Conservation (phyloP, 495 filamentous ascomycete species). For the Talaromyces proteolyticus region DNA sequence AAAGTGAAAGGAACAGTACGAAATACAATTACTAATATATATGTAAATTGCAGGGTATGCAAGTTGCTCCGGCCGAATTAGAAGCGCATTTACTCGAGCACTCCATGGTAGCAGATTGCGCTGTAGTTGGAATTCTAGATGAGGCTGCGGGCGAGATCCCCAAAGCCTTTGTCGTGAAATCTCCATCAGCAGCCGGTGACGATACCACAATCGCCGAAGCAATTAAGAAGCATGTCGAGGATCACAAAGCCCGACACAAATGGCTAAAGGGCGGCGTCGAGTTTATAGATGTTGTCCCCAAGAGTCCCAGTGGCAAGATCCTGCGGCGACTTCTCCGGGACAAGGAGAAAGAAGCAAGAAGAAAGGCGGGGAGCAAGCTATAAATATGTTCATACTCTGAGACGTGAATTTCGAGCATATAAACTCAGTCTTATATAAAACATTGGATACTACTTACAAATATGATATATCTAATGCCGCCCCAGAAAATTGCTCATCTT, state of each 20-base stretch:
- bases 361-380: slow-evolving; percentile 54
- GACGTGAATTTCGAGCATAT: neutral
- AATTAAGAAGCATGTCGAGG: slow-evolving; percentile 71
- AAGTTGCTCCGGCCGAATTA: slow-evolving; percentile 89
- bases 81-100: slow-evolving; percentile 85
- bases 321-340: slow-evolving; percentile 75
- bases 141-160: slow-evolving; percentile 74
- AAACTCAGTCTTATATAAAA: neutral
- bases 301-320: slow-evolving; percentile 93
- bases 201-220: slow-evolving; percentile 53
- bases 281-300: slow-evolving; percentile 73
- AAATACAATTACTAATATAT: neutral
- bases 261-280: slow-evolving; percentile 81
- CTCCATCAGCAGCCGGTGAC: slow-evolving; percentile 50
- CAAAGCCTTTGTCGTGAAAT: slow-evolving; percentile 82
- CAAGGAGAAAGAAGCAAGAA: slow-evolving; percentile 64
- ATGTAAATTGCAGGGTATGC: slow-evolving; percentile 56
- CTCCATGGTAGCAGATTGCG: slow-evolving; percentile 73
- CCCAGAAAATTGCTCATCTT: slow-evolving; percentile 1
- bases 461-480: no score
- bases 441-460: no score
- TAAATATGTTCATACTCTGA: slow-evolving; percentile 15
- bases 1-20: neutral
- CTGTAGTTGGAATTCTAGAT: slow-evolving; percentile 76
- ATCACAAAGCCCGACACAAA: slow-evolving; percentile 83